A percentile compares a stretch with the other conserved stretches of the same genome.
Conservation (phyloP, 176 grass and related monocot species). For the Typha latifolia region DNA sequence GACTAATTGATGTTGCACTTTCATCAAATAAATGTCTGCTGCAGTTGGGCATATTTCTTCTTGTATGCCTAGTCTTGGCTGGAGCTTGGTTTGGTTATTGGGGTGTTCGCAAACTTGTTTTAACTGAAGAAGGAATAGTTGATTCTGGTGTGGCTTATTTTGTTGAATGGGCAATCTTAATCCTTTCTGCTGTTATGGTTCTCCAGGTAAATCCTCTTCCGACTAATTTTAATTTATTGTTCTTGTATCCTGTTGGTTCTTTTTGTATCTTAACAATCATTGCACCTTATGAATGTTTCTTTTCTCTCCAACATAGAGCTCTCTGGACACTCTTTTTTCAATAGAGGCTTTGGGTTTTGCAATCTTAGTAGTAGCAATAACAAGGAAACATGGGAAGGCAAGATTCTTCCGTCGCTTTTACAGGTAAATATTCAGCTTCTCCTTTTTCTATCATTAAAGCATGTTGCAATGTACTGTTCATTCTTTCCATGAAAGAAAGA, state of each 20-base stretch:
- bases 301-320: conserved; percentile 38
- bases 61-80: conserved; percentile 57
- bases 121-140: conserved; percentile 87
- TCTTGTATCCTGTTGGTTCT: conserved; percentile 11
- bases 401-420: conserved; percentile 27
- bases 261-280: not conserved
- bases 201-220: conserved; percentile 57
- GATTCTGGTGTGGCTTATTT: conserved; percentile 74
- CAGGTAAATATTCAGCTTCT: conserved; percentile 30
- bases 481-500: not conserved
- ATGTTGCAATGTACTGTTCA: not conserved
- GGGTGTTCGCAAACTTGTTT: conserved; percentile 86
- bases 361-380: conserved; percentile 38
- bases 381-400: conserved; percentile 32
- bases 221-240: conserved; percentile 1
- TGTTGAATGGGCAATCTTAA: conserved; percentile 78
- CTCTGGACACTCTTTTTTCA: conserved; percentile 63
- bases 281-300: conserved; percentile 5
- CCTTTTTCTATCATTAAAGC: not conserved
- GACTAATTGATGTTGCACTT: not conserved
- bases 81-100: conserved; percentile 99
- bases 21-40: conserved; percentile 12
- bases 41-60: conserved; percentile 78
- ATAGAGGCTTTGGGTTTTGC: conserved; percentile 39
- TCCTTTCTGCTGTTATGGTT: conserved; percentile 71